Percentiles rank a stretch among this genome's conserved stretches.
Conservation (phyloP, 768 basidiomycete genomes). For the Suillus luteus region DNA sequence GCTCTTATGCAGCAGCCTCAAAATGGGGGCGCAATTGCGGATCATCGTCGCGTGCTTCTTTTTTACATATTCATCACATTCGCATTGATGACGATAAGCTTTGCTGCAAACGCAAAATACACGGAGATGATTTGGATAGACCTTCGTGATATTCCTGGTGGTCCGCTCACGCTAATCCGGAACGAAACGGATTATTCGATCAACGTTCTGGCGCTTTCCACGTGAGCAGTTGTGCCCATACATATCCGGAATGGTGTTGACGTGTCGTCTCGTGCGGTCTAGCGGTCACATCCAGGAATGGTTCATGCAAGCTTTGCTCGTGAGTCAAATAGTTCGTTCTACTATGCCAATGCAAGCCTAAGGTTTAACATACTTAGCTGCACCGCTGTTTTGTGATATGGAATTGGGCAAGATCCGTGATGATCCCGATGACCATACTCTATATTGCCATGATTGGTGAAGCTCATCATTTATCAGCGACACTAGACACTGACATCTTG, state of each 20-base stretch:
- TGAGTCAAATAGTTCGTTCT: slow-evolving; percentile 8
- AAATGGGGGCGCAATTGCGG: not conserved
- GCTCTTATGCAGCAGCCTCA: slow-evolving; percentile 14
- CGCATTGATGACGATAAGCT: slow-evolving; percentile 26
- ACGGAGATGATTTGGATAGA: slow-evolving; percentile 37
- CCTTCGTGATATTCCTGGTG: slow-evolving; percentile 21
- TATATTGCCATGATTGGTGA: slow-evolving; percentile 21
- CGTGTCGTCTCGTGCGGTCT: not conserved
- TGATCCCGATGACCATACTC: slow-evolving; percentile 19
- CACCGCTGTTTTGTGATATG: slow-evolving; percentile 21
- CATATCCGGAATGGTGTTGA: not conserved
- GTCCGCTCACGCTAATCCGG: slow-evolving; percentile 19
- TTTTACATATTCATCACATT: slow-evolving; percentile 31
- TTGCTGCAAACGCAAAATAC: slow-evolving; percentile 30
- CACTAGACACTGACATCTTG: not conserved
- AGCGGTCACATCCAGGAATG: slow-evolving; percentile 35
- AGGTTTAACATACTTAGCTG: not conserved
- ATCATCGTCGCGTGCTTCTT: slow-evolving; percentile 16
- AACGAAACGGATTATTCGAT: slow-evolving; percentile 21
- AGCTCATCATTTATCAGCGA: not conserved
- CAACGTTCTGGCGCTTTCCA: slow-evolving; percentile 23
- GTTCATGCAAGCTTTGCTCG: slow-evolving; percentile 29
- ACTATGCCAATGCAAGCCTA: not conserved
- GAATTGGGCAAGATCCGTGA: slow-evolving; percentile 17
- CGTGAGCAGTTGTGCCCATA: slow-evolving; percentile 16